phyloP scores from a whole-genome alignment of 2,329 filamentous ascomycete genomes.

The Aphanoascus verrucosus region DNA sequence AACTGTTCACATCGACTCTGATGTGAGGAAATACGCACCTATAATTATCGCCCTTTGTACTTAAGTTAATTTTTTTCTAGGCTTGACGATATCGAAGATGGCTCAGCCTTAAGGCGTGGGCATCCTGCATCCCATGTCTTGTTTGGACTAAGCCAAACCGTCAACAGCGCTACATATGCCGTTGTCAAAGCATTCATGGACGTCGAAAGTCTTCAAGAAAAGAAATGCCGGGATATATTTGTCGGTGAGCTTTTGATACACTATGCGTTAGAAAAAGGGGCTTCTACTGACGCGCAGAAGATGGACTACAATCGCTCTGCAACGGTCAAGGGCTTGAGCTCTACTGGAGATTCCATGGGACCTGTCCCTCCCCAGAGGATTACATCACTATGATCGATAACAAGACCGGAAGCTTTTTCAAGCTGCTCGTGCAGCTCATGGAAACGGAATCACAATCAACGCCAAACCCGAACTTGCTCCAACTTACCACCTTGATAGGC shows the following conservation, averaged over 20 bases:
- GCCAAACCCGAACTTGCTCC: conserved; percentile 29
- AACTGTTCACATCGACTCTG: neutral
- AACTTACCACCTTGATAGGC: conserved; percentile 56
- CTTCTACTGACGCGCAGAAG: conserved; percentile 14
- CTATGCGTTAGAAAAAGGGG: neutral
- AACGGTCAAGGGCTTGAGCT: conserved; percentile 40
- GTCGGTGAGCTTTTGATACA: neutral
- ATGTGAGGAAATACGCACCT: neutral
- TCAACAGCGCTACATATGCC: conserved; percentile 29
- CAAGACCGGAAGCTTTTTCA: conserved; percentile 36
- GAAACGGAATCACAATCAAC: conserved; percentile 22
- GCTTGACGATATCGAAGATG: conserved; percentile 35
- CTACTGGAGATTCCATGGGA: conserved; percentile 35
- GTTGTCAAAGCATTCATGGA: neutral
- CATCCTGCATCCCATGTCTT: conserved; percentile 28
- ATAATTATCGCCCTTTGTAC: too few species aligned
- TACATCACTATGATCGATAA: conserved; percentile 24
- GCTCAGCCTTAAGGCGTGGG: conserved; percentile 27
- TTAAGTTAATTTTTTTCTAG: neutral
- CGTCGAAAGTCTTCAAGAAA: neutral
- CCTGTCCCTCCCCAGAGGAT: conserved; percentile 22
- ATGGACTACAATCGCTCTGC: conserved; percentile 38
- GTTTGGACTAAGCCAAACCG: conserved; percentile 29
- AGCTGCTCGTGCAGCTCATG: conserved; percentile 38
- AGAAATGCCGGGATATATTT: neutral